Base-by-base conservation (phyloP, 129 eudicot species). In the Calendula officinalis region DNA sequence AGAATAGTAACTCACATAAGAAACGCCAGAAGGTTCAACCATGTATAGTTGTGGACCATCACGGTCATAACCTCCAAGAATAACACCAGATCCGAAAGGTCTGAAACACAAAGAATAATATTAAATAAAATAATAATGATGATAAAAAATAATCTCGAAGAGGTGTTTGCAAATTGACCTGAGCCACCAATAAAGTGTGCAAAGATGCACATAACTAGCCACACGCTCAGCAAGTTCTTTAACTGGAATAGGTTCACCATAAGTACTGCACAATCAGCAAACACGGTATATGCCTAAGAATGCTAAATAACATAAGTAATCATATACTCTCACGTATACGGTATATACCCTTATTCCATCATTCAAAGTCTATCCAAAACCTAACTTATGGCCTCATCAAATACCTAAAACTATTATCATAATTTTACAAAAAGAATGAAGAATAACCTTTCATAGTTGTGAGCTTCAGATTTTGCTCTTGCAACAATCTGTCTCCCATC, bases 161-260 rank as follows among this genome's bases (percentile, higher is more conserved):
- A 53, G 40, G 35, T n/a, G 41, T 7, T 39, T 62, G 39, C 34
- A 64, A 56, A 61, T 8, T 38, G 16, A 87, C 98, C 98, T 92
- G 85, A 92, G 99, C 99, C 99, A 92, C 99, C 99, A 92, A 78
- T 92, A 92, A 16, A 92, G 89, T 46, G 99, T 92, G 55, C 95
- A 85, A 42, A 88, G 60, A 77, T 92, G 99, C 71, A 92, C 96
- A 80, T 92, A 92, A 73, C 99, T 92, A 33, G 99, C 96, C 57
- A 92, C 99, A 47, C 96, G 89, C 8, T 83, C 85, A n/a, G 95
- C 88, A 79, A 92, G 99, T 68, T 92, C 99, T 86, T 88, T 85
- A 44, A 88, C 84, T 9, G 96, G 99, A 77, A 92, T 88, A 39
- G 88, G 83, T 66, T 92, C 99, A 64, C 99, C 96, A 68, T 92